Percentiles rank a stretch among this genome's conserved stretches.
Conservation (phyloP, 331 rosid genomes). For the Dryas integrifolia region DNA sequence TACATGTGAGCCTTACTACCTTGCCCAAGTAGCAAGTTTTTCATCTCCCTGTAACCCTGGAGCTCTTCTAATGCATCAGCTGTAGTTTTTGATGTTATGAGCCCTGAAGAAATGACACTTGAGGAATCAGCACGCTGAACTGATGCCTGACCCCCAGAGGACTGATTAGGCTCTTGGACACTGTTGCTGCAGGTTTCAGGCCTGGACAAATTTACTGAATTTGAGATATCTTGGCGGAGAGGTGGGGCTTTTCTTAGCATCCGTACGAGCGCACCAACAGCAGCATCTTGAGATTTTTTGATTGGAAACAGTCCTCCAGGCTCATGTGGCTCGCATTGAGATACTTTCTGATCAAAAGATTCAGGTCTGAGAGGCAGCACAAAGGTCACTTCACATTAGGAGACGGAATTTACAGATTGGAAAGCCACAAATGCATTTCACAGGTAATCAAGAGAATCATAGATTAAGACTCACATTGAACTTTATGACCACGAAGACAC, state of each 20-base stretch:
- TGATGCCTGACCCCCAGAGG: constrained; percentile 2
- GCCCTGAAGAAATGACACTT: constrained; percentile 43
- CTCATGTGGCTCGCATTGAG: constrained; percentile 47
- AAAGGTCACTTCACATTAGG: neutral
- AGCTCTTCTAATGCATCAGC: constrained; percentile 85
- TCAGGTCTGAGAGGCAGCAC: constrained; percentile 49
- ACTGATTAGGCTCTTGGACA: constrained; percentile 33
- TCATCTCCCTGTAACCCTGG: constrained; percentile 66
- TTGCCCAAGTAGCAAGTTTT: constrained; percentile 48
- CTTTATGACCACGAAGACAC: neutral
- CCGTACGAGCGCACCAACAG: constrained; percentile 69
- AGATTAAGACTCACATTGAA: neutral
- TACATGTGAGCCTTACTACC: constrained; percentile 40
- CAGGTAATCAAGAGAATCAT: constrained; percentile 6
- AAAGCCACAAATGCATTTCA: neutral
- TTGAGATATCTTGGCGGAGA: constrained; percentile 55
- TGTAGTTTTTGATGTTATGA: constrained; percentile 49
- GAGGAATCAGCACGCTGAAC: constrained; percentile 29
- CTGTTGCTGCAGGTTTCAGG: constrained; percentile 36
- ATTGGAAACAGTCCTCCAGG: constrained; percentile 55
- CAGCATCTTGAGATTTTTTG: constrained; percentile 78
- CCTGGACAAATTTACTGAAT: constrained; percentile 35
- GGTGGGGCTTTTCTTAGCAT: constrained; percentile 82
- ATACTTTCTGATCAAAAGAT: constrained; percentile 59
- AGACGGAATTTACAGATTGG: neutral